Base-by-base conservation (phyloP, 495 filamentous ascomycete species). In the Acidiella bohemica region DNA sequence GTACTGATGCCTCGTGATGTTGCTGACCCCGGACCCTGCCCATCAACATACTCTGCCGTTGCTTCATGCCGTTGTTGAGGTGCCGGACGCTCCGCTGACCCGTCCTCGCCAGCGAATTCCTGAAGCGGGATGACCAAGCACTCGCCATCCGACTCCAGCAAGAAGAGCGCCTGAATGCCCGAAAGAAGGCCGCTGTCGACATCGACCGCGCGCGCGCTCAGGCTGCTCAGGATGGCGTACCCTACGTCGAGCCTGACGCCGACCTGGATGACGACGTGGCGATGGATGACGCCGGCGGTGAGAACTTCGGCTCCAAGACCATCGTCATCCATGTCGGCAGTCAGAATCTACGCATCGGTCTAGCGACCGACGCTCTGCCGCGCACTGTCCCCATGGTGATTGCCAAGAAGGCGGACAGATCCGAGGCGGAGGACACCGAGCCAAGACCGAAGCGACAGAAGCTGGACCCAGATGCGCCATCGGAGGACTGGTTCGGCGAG, bases 301-400 rank as follows among this genome's bases (percentile, higher is more conserved):
- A 49, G 23, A 39, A 48, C 40, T 59, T 73, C 42, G 84, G 84
- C 26, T 88, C 86, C 8, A 95, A 92, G 57, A 79, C 94, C 39
- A 87, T 97, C 54, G 80, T 96, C 24, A 83, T 97, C 40, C 90
- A 97, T 56, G 72, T 88, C n/a, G 90, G 90, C n/a, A 94, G 86
- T 54, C 90, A 97, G 62, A 96, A 96, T 43, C 59, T 96, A 39
- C 71, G 90, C 23, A 84, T 97, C 46, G 90, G 90, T 0, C 69
- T 95, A 33, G 83, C 88, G 4, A 95, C 82, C 53, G 90, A 97
- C 66, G 90, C 87, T 16, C 60, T 97, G 23, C 90, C 90, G 0
- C 93, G 87, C 61, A 88, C 82, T 2, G 70, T 96, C 21, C 92
- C 92, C 4, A 96, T 93, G 81, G 75, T 81, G 0, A 81, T 95